Conservation (phyloP, 2,329 filamentous ascomycete genomes). For the Trichocomaceae sp. region DNA sequence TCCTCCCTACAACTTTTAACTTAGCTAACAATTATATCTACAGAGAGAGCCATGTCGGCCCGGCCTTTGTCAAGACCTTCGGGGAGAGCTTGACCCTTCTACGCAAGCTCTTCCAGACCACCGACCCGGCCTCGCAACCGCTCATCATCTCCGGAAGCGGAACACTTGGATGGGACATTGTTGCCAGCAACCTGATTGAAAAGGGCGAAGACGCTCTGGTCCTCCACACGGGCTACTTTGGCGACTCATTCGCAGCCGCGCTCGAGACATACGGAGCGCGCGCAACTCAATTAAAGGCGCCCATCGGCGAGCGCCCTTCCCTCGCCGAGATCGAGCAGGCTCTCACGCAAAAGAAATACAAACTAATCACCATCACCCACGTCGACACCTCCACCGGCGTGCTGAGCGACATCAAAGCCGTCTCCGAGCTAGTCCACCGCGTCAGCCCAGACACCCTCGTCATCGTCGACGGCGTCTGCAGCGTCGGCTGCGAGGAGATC, state of each 20-base stretch:
- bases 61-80: conserved; percentile 82
- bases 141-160: conserved; percentile 92
- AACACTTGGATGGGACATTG: conserved; percentile 93
- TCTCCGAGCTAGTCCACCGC: conserved; percentile 74
- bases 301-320: conserved; percentile 81
- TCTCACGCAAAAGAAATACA: conserved; percentile 85
- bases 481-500: conserved; percentile 92
- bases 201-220: conserved; percentile 85
- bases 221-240: conserved; percentile 94
- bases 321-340: conserved; percentile 82
- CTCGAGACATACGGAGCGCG: conserved; percentile 85
- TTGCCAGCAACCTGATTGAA: conserved; percentile 88
- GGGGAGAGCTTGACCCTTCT: conserved; percentile 82
- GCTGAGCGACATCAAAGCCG: conserved; percentile 76
- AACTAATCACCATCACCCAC: conserved; percentile 89
- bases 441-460: conserved; percentile 88
- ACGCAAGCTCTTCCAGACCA: conserved; percentile 90
- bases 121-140: conserved; percentile 73
- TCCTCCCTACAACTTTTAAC: too few species aligned
- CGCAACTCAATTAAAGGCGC: conserved; percentile 80
- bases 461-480: conserved; percentile 94
- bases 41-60: conserved; percentile 90
- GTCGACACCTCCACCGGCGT: conserved; percentile 97
- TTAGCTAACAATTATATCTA: conserved; percentile 4
- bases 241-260: conserved; percentile 88